These are phyloP conservation scores for Cantharellus anzutake DNA, from an alignment of 768 basidiomycete species.

Conservation along the genomic window DNA sequence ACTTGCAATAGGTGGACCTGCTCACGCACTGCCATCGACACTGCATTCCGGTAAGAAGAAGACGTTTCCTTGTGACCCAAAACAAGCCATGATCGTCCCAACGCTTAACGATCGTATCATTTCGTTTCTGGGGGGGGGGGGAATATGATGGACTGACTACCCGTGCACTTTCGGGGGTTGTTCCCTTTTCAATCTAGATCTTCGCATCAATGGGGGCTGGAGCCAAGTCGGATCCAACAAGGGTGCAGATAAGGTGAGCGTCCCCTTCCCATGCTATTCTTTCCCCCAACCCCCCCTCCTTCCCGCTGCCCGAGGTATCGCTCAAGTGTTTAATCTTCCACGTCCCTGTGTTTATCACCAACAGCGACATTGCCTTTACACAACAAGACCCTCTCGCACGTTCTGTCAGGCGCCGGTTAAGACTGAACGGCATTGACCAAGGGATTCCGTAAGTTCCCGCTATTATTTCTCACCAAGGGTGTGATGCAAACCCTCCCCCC, in stretches of 20 bases:
- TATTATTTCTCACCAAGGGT: not conserved
- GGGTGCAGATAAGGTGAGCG: constrained; percentile 55
- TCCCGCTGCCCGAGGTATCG: too few relatives aligned
- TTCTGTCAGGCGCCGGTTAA: constrained; percentile 52
- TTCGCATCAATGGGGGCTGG: constrained; percentile 97
- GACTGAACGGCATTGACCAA: constrained; percentile 16
- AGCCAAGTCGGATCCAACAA: constrained; percentile 85
- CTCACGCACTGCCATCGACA: constrained; percentile 73
- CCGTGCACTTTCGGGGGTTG: not conserved
- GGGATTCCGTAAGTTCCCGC: constrained; percentile 23
- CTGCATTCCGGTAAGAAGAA: constrained; percentile 44
- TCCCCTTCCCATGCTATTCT: not conserved
- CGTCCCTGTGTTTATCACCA: not conserved
- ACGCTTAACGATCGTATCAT: not conserved
- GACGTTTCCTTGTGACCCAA: not conserved
- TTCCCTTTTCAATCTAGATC: constrained; percentile 27
- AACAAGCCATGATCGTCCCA: not conserved
- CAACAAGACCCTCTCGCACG: constrained; percentile 91
- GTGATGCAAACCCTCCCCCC: not conserved
- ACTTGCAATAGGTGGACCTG: constrained; percentile 42
- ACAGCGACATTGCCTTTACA: constrained; percentile 74
- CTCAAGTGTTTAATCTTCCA: not conserved
- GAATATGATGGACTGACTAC: not conserved
- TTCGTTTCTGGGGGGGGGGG: not conserved
- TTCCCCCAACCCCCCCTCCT: too few relatives aligned